Evolutionary conservation across 257 asterid genomes (phyloP), one percentile per base, ranked within the genome.

Genomic region (Jasminum sambac): DNA sequence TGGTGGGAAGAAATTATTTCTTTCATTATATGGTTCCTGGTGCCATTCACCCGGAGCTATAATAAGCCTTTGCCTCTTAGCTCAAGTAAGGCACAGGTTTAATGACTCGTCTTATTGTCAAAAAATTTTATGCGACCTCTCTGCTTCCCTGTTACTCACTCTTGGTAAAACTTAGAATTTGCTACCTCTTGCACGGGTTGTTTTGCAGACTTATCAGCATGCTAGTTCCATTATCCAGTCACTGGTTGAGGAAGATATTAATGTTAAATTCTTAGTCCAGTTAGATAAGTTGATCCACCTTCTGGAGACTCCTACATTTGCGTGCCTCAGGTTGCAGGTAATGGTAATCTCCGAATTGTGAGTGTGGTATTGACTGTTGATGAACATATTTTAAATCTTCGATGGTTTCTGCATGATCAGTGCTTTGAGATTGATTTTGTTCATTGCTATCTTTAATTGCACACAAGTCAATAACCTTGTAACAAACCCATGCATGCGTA

Each of bases 41-140:
- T 89, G 96, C 76, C 99, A 95, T 83, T 95, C 98, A 57, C 97
- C 97, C 55, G 87, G 90, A 98, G 98, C 98, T 62, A 88, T 89
- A 37, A 95, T 91, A 77, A 89, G 99, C 82, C 99, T 95, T 71
- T 95, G 99, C 85, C 79, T 95, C 48, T 77, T 95, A 82, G 92
- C 99, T 83, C 99, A 95, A 92, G 99, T 90, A 77, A 82, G 66
- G 68, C 63, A 67, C 17, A 16, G 63, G 52, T 40, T 72, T 41
- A 26, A 48, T 52, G 69, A 63, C 61, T 64, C 41, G 63, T n/a
- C 66, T 50, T 62, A 23, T 50, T 68, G n/a, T 63, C 61, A 57
- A 68, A 55, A 39, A 38, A 39, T 58, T 69, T 25, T 41, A 50
- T 8, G 46, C 42, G 5, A 5, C 62, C 4, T 55, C 34, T 23